Evolutionary conservation across 345 rosid species (phyloP), one percentile per base, ranked within the genome.

Genomic region (Dipteronia dyeriana): DNA sequence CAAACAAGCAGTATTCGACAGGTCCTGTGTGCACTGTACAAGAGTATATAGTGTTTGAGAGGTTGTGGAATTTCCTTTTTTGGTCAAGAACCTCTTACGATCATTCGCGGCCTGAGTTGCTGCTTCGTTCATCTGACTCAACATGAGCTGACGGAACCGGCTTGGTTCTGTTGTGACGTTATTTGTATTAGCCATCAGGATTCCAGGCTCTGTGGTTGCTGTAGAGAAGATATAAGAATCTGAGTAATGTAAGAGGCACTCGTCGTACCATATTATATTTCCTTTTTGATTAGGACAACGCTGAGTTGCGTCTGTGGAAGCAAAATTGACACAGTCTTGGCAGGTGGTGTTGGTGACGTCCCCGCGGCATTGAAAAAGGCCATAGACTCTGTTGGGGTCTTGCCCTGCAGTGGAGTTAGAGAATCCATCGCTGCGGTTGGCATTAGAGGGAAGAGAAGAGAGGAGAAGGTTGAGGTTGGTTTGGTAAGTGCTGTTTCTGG

Each of bases 381-480:
- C 88, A 20, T 80, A 80, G 77, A 78, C 79, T 53, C 14, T 47
- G 45, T 69, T 64, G 0, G 78, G 68, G 2, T 62, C 75, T 16
- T 68, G 66, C 38, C 89, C 90, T 3, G 69, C 73, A 10, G 88
- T 76, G 76, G 53, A 67, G 78, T 87, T 89, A 70, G 68, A 82
- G n/a, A 91, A 91, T 61, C 83, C 87, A 0, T 71, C 70, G 1
- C 68, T 75, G 1, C 68, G 45, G 45, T 41, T 43, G 68, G 81
- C 80, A 75, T 81, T 78, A 39, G 88, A 66, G 75, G 38, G 2
- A 67, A 90, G 54, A 63, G 84, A 78, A 68, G 79, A 66, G 53
- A 88, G 78, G 75, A 85, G 83, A 34, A 69, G 66, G 23, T 78
- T 76, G n/a, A 87, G 91, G 77, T 86, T 91, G 79, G 70, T 23